Conservation (phyloP, 352 stramenopile genomes). For the Phytopythium montanum region DNA sequence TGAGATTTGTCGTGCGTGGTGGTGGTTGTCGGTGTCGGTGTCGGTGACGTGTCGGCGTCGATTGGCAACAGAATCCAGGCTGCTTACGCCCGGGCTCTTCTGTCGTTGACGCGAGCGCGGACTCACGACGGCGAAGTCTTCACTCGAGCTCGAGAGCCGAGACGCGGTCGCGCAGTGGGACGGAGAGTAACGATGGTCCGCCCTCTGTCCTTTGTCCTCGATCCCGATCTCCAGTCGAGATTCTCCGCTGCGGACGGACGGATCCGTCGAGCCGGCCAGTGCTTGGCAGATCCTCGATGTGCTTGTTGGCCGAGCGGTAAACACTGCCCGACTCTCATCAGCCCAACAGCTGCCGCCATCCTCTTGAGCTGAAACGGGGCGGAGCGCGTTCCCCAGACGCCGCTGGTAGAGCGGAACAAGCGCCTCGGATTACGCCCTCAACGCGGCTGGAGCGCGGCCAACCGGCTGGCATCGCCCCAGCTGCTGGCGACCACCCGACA, state of each 20-base stretch:
- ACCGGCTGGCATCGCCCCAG: not conserved
- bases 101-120: not conserved
- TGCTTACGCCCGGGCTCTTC: not conserved
- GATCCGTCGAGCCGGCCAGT: not conserved
- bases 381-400: not conserved
- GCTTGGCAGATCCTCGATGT: not conserved
- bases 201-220: not conserved
- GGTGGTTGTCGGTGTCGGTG: not conserved
- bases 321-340: not conserved
- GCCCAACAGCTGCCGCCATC: not conserved
- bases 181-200: not conserved
- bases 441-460: not conserved
- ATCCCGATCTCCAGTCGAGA: no score
- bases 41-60: not conserved
- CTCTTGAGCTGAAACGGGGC: slow-evolving; percentile 4
- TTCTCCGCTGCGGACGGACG: no score
- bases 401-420: not conserved
- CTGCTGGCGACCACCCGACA: not conserved
- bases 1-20: not conserved
- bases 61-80: slow-evolving; percentile 1
- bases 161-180: not conserved
- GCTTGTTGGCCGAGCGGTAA: not conserved
- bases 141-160: not conserved
- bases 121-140: not conserved
- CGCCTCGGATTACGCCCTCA: not conserved